Evolutionary conservation across 352 stramenopile genomes (phyloP).

Genomic region (Pelagophyceae sp.): DNA sequence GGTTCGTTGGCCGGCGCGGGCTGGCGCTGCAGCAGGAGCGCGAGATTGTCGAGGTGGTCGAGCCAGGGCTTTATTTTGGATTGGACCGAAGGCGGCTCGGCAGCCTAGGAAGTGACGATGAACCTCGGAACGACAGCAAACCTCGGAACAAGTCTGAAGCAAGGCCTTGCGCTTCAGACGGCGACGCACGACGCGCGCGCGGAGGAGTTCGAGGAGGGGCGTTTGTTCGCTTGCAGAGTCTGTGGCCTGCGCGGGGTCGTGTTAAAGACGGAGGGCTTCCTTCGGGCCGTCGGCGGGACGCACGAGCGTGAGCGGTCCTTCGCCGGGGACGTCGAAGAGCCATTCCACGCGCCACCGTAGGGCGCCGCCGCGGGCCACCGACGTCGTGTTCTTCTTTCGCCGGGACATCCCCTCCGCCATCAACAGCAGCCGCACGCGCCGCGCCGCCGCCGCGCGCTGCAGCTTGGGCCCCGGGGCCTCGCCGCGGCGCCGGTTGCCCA

Average conservation of each 20-base stretch:
- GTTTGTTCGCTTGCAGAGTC: neutral
- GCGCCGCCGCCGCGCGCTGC: neutral
- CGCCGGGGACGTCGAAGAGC: neutral
- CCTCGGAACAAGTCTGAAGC: no score
- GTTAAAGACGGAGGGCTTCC: neutral
- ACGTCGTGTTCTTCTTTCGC: neutral
- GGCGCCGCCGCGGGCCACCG: neutral
- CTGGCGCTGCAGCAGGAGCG: neutral
- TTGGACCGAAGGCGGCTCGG: no score
- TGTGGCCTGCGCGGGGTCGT: neutral
- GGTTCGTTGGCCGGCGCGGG: conserved; percentile 9
- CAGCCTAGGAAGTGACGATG: no score
- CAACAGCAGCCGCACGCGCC: neutral
- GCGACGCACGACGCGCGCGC: neutral
- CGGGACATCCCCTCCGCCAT: neutral
- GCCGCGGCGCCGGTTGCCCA: neutral
- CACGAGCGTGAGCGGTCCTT: neutral
- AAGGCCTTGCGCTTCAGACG: neutral
- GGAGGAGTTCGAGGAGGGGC: neutral
- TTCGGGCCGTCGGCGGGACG: neutral
- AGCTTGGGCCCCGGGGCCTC: neutral
- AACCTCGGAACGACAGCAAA: no score
- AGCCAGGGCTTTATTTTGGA: no score
- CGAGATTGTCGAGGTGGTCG: no score
- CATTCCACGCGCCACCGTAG: neutral